Evolutionary conservation across 129 eudicot genomes (phyloP), one percentile per base, ranked within the genome.

Genomic region (Artemisia tridentata): DNA sequence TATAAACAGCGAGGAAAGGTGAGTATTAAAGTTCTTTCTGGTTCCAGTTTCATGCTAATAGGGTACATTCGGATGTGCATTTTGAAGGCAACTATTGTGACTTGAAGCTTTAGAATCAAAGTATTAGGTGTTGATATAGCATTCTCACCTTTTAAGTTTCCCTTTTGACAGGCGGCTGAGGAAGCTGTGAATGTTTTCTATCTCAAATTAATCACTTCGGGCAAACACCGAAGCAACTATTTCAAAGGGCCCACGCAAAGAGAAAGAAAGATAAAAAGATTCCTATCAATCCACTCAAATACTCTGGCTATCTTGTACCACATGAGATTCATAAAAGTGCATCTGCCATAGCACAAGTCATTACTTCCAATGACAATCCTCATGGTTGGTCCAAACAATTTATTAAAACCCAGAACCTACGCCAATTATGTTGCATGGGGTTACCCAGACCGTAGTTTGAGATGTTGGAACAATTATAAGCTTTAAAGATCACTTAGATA

Each of bases 1-100:
- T 75, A 81, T 72, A 92, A 83, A 84, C 98, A 92, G 75, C 79
- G 98, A n/a, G 98, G 98, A 50, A 92, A 92, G 89, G 98, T 92
- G 62, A 45, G 85, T 83, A 29, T 54, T 49, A 5, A 12, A 25
- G 29, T 25, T 25, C 29, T 25, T 25, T 25, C 29, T 51, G 1
- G 51, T 64, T n/a, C 69, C 69, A 17, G 3, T 64, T 64, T 18
- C 11, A 49, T 3, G 47, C 14, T 12, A 7, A 52, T 52, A 12
- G 57, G 57, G 18, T 52, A 15, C 7, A 15, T 52, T 52, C n/a
- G 4, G 4, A 12, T 52, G 1, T 52, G 7, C 57, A 52, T 12
- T 20, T 20, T 20, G 23, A 1, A n/a, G 7, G 27, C 10, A 19
- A 19, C 7, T 17, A 55, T 4, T 18, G 25, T 18, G 23, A 3